Evolutionary conservation across 805 yeast genomes (phyloP).

Genomic region (Saccharomycopsis amapae): DNA sequence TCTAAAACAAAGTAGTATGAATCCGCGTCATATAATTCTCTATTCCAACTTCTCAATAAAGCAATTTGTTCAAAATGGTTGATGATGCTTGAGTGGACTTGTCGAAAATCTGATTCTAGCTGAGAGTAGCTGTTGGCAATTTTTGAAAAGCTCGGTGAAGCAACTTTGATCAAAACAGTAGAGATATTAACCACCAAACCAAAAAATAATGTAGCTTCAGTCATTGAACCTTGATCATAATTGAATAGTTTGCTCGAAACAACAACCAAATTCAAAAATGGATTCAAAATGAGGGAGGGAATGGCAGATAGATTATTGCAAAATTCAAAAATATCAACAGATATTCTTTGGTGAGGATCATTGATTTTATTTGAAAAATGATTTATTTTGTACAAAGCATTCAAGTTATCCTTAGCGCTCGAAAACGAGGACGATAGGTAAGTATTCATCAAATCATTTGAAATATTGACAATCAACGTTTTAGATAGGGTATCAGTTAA

Average conservation of each 20-base stretch:
- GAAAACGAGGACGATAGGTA: constrained; percentile 50
- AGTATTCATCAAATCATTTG: constrained; percentile 54
- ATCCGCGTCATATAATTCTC: constrained; percentile 74
- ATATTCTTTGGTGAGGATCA: constrained; percentile 79
- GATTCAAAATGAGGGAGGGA: constrained; percentile 64
- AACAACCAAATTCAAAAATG: constrained; percentile 16
- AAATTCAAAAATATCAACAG: constrained; percentile 72
- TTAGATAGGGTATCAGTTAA: constrained; percentile 52
- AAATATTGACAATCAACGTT: constrained; percentile 55
- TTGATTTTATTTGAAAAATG: constrained; percentile 49
- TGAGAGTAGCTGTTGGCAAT: constrained; percentile 68
- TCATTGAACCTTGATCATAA: constrained; percentile 58
- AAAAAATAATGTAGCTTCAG: constrained; percentile 71
- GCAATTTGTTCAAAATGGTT: constrained; percentile 83
- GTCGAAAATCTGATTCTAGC: constrained; percentile 78
- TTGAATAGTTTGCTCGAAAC: constrained; percentile 22
- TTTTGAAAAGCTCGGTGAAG: constrained; percentile 87
- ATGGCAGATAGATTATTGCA: constrained; percentile 63
- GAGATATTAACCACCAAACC: constrained; percentile 79
- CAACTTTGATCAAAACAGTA: constrained; percentile 59
- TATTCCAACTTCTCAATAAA: constrained; percentile 67
- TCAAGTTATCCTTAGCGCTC: constrained; percentile 35
- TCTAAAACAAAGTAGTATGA: constrained; percentile 75
- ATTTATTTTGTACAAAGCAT: constrained; percentile 67
- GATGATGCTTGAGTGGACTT: constrained; percentile 75